phyloP scores from a whole-genome alignment of 495 filamentous ascomycete species.

The Letharia columbiana region DNA sequence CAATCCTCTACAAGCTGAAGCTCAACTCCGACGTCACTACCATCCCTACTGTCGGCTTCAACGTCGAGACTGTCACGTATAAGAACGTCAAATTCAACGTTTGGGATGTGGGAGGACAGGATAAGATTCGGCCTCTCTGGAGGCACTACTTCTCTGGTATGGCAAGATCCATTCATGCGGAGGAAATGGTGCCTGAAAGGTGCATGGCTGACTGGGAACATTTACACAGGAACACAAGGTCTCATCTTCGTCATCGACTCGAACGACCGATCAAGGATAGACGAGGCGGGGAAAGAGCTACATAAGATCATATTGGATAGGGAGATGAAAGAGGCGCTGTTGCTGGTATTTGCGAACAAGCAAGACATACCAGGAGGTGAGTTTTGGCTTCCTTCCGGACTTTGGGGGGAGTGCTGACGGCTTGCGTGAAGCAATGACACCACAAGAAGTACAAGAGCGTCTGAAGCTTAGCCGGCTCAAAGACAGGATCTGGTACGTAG shows the following conservation, averaged over 20 bases:
- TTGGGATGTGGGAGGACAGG: slow-evolving; percentile 99
- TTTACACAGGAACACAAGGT: slow-evolving; percentile 70
- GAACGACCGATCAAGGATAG: slow-evolving; percentile 73
- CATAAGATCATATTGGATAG: slow-evolving; percentile 93
- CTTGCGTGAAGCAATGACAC: slow-evolving; percentile 59
- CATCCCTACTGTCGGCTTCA: slow-evolving; percentile 99
- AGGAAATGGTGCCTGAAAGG: neutral
- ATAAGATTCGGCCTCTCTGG: slow-evolving; percentile 99
- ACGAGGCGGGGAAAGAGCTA: slow-evolving; percentile 82
- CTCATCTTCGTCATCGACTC: slow-evolving; percentile 98
- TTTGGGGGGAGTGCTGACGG: neutral
- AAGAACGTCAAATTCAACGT: slow-evolving; percentile 99
- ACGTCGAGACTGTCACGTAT: slow-evolving; percentile 99
- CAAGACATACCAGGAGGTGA: slow-evolving; percentile 83
- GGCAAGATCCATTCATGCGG: slow-evolving; percentile 30
- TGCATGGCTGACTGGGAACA: neutral
- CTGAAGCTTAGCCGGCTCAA: slow-evolving; percentile 79
- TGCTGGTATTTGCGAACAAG: slow-evolving; percentile 97
- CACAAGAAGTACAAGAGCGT: slow-evolving; percentile 74
- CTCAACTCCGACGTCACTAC: slow-evolving; percentile 96
- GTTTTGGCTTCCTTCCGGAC: slow-evolving; percentile 24
- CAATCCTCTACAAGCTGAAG: slow-evolving; percentile 99
- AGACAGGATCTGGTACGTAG: slow-evolving; percentile 92
- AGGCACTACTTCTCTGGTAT: slow-evolving; percentile 84
- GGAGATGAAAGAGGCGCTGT: slow-evolving; percentile 93